These are phyloP conservation scores for Porcisia hertigi DNA, from an alignment of 208 protist species.

Conservation along the genomic window DNA sequence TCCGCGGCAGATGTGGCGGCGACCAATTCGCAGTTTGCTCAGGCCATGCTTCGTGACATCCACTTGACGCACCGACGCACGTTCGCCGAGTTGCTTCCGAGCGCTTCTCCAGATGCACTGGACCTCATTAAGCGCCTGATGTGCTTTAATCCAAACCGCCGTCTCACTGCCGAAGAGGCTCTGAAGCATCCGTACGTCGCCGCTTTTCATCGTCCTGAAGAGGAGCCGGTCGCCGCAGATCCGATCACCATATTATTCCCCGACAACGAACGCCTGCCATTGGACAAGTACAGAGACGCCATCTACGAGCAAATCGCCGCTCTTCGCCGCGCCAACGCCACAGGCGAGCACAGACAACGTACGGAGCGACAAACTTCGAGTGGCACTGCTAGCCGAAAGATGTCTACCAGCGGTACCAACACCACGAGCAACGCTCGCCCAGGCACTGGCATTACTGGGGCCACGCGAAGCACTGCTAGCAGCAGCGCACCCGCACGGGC, in stretches of 20 bases:
- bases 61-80: constrained; percentile 59
- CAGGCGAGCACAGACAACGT: constrained; percentile 17
- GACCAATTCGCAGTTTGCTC: constrained; percentile 94
- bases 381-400: constrained; percentile 18
- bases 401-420: constrained; percentile 15
- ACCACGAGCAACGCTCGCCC: constrained; percentile 6
- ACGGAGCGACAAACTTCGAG: constrained; percentile 8
- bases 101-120: constrained; percentile 91
- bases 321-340: constrained; percentile 23
- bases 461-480: constrained; percentile 8
- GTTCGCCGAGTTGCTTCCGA: constrained; percentile 90
- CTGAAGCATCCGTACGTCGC: constrained; percentile 94
- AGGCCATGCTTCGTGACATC: constrained; percentile 93
- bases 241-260: constrained; percentile 93
- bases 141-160: constrained; percentile 96
- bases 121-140: constrained; percentile 94
- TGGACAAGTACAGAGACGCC: constrained; percentile 93
- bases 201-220: constrained; percentile 87
- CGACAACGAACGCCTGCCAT: constrained; percentile 94
- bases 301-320: constrained; percentile 91
- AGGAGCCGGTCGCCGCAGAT: constrained; percentile 75
- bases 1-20: constrained; percentile 91
- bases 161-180: constrained; percentile 92
- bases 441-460: constrained; percentile 7
- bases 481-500: constrained; percentile 6